Percentiles rank a stretch among this genome's conserved stretches.
Conservation (phyloP, 2,329 filamentous ascomycete species). For the Trichocomaceae sp. region DNA sequence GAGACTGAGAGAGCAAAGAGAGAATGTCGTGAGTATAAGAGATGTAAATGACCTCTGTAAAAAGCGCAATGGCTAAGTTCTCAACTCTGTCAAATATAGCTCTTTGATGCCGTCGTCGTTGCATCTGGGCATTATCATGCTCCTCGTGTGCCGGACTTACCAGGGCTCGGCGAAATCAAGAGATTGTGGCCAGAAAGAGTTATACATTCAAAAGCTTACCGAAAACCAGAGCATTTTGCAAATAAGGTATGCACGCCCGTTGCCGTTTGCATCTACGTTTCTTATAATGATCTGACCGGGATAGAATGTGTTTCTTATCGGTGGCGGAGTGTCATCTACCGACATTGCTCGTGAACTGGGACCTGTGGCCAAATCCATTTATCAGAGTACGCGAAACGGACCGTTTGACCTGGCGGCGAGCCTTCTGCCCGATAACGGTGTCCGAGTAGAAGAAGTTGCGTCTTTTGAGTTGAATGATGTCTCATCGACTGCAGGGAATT, state of each 20-base stretch:
- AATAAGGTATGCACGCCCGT: conserved; percentile 49
- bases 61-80: neutral
- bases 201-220: conserved; percentile 48
- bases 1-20: neutral
- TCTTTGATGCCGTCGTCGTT: conserved; percentile 48
- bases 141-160: conserved; percentile 44
- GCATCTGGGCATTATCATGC: conserved; percentile 52
- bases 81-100: neutral
- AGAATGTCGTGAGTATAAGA: neutral
- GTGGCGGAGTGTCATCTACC: conserved; percentile 49
- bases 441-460: conserved; percentile 48
- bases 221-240: conserved; percentile 42
- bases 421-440: conserved; percentile 49
- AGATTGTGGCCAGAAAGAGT: conserved; percentile 40
- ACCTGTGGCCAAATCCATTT: conserved; percentile 39
- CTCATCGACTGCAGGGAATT: neutral
- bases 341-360: conserved; percentile 51
- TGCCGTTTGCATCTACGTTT: too few relatives aligned
- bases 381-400: conserved; percentile 55
- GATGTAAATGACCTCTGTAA: neutral
- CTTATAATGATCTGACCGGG: conserved; percentile 21
- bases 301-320: conserved; percentile 51
- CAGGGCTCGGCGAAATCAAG: conserved; percentile 44
- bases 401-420: conserved; percentile 51
- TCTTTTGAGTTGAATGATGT: conserved; percentile 34